A percentile compares a stretch with the other conserved stretches of the same genome.
Evolutionary conservation across 2,329 filamentous ascomycete species (phyloP).

Genomic region (Pestalotiopsis sp.): DNA sequence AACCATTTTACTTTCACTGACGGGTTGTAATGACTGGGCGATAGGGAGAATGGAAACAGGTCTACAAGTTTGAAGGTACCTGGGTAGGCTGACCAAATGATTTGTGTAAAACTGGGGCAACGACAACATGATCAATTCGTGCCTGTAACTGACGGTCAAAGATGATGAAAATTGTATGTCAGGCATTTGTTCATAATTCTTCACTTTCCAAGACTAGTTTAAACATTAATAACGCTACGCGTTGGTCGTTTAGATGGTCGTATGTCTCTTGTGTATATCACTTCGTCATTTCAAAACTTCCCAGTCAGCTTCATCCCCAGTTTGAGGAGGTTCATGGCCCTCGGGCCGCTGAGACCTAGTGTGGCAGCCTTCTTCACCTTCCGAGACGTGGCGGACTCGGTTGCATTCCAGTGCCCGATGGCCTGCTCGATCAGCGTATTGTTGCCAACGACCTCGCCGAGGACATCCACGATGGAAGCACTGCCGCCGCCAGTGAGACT

Average conservation of each 20-base stretch:
- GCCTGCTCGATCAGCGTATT: conserved; percentile 40
- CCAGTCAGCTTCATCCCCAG: conserved; percentile 30
- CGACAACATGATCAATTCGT: no score
- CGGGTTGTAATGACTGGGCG: background rate
- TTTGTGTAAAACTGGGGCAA: no score
- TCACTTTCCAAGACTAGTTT: background rate
- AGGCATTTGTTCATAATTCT: background rate
- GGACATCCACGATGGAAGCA: conserved; percentile 32
- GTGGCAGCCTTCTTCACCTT: conserved; percentile 18
- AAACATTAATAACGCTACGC: background rate
- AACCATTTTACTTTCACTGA: background rate
- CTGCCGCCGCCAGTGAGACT: conserved; percentile 30
- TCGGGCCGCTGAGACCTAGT: conserved; percentile 20
- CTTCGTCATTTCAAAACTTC: conserved; percentile 19
- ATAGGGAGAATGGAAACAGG: background rate
- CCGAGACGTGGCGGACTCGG: conserved; percentile 12
- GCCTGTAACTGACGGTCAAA: no score
- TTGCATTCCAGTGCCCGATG: conserved; percentile 36
- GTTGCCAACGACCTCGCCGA: conserved; percentile 42
- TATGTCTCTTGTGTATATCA: conserved; percentile 2
- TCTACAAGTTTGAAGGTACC: no score
- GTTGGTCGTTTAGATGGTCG: background rate
- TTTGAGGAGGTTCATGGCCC: conserved; percentile 30
- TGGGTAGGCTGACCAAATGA: no score
- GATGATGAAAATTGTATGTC: no score